phyloP scores from a whole-genome alignment of 2,329 filamentous ascomycete genomes.

The Leptographium wingfieldii region DNA sequence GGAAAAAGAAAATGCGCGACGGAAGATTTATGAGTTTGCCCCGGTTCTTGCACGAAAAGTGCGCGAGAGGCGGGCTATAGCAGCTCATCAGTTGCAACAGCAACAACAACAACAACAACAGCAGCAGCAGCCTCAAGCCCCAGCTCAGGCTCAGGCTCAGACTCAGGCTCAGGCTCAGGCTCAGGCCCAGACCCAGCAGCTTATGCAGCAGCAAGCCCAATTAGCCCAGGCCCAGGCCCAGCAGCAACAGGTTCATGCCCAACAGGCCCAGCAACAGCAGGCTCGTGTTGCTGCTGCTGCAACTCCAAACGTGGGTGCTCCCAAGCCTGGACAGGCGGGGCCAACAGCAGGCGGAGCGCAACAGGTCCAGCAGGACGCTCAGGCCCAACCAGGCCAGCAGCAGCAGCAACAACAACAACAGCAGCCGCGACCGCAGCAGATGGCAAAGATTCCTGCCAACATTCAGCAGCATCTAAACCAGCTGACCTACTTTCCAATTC shows the following conservation, averaged over 20 bases:
- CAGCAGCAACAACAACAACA: constrained; percentile 4
- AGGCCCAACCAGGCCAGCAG: constrained; percentile 8
- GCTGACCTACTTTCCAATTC: constrained; percentile 33
- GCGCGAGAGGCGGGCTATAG: constrained; percentile 8
- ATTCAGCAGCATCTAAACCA: constrained; percentile 34
- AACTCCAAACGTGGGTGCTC: constrained; percentile 2
- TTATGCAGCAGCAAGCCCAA: constrained; percentile 7
- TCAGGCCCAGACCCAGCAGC: constrained; percentile 2
- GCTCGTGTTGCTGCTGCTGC: constrained; percentile 3
- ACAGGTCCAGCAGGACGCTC: constrained; percentile 5
- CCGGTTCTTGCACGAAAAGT: constrained; percentile 30
- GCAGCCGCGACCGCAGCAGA: constrained; percentile 7
- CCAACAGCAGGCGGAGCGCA: constrained; percentile 7
- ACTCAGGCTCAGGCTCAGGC: neutral
- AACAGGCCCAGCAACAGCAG: constrained; percentile 8
- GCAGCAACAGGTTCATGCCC: neutral
- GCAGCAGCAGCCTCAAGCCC: constrained; percentile 1
- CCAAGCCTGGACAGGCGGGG: constrained; percentile 6
- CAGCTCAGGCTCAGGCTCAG: neutral
- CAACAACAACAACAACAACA: constrained; percentile 4
- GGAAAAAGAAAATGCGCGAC: constrained; percentile 37
- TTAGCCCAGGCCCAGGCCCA: neutral
- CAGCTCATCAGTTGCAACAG: neutral
- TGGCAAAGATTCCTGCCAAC: constrained; percentile 23
- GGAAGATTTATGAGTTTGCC: constrained; percentile 49